phyloP scores from a whole-genome alignment of 768 basidiomycete species.

The Galerina marginata region DNA sequence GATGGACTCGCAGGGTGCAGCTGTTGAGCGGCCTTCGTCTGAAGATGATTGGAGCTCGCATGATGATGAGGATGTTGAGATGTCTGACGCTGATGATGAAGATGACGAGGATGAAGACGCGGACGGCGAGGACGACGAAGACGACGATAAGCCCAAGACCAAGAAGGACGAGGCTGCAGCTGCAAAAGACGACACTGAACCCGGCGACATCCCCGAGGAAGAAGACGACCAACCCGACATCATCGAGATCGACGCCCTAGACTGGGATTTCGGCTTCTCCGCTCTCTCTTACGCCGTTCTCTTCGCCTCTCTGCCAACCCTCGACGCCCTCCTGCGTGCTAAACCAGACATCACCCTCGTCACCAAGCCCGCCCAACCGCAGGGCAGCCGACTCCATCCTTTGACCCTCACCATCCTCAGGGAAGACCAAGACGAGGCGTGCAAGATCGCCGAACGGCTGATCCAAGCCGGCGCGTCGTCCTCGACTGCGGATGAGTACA shows the following conservation, averaged over 20 bases:
- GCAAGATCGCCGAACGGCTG: constrained; percentile 44
- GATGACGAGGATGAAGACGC: constrained; percentile 38
- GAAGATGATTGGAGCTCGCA: constrained; percentile 58
- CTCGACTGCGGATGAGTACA: constrained; percentile 41
- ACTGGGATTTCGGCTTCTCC: constrained; percentile 65
- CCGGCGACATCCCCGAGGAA: constrained; percentile 52
- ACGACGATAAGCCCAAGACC: constrained; percentile 25
- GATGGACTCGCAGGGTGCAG: constrained; percentile 30
- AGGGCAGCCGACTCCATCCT: constrained; percentile 37
- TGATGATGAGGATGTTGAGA: constrained; percentile 42
- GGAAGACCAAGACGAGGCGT: constrained; percentile 46
- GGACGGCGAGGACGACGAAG: constrained; percentile 28
- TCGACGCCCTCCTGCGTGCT: constrained; percentile 51
- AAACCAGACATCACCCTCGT: constrained; percentile 52
- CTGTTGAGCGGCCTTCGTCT: constrained; percentile 42
- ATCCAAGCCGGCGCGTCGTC: constrained; percentile 47
- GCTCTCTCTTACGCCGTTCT: constrained; percentile 58
- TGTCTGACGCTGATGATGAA: constrained; percentile 34
- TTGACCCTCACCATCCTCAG: constrained; percentile 45
- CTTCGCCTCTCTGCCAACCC: constrained; percentile 46
- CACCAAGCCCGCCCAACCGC: constrained; percentile 31
- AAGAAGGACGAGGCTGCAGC: constrained; percentile 21
- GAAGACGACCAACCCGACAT: constrained; percentile 56
- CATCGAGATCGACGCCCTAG: constrained; percentile 55
- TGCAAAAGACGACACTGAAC: constrained; percentile 1